Conservation (phyloP, 495 filamentous ascomycete genomes). For the Neurospora intermedia region DNA sequence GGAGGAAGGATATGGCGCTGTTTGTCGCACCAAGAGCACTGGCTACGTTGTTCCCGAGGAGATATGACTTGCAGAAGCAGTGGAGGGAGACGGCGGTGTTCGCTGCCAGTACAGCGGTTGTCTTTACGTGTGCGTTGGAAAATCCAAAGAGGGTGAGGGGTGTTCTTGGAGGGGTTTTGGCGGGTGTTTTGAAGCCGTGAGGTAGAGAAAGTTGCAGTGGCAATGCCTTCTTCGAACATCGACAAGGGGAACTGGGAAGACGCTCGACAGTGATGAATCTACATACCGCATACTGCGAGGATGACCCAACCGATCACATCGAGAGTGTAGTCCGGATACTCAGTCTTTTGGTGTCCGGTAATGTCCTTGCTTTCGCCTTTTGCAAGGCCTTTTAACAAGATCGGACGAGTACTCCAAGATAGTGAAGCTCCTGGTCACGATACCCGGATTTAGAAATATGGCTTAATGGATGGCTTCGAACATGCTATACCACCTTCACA, state of each 20-base stretch:
- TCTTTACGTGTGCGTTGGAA: conserved; percentile 63
- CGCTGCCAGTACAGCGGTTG: conserved; percentile 59
- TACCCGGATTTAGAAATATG: background rate
- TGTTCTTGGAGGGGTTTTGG: conserved; percentile 57
- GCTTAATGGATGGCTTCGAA: background rate
- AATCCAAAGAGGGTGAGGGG: conserved; percentile 58
- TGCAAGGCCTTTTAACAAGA: background rate
- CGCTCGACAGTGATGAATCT: background rate
- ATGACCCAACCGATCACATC: background rate
- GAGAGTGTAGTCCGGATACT: background rate
- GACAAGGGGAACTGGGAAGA: background rate
- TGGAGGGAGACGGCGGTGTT: conserved; percentile 71
- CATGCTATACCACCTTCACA: background rate
- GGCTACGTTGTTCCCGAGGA: conserved; percentile 64
- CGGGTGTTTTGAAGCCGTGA: conserved; percentile 35
- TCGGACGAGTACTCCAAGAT: background rate
- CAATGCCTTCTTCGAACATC: background rate
- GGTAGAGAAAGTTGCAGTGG: background rate
- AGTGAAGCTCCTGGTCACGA: background rate
- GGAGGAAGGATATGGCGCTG: conserved; percentile 68
- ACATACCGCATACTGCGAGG: background rate
- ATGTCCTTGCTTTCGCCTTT: background rate
- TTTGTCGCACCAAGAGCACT: conserved; percentile 81
- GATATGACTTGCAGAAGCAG: conserved; percentile 56
- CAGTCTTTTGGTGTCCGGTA: background rate